phyloP scores from a whole-genome alignment of 1,284 basidiomycete genomes.

The Rhodotorula glutinis region DNA sequence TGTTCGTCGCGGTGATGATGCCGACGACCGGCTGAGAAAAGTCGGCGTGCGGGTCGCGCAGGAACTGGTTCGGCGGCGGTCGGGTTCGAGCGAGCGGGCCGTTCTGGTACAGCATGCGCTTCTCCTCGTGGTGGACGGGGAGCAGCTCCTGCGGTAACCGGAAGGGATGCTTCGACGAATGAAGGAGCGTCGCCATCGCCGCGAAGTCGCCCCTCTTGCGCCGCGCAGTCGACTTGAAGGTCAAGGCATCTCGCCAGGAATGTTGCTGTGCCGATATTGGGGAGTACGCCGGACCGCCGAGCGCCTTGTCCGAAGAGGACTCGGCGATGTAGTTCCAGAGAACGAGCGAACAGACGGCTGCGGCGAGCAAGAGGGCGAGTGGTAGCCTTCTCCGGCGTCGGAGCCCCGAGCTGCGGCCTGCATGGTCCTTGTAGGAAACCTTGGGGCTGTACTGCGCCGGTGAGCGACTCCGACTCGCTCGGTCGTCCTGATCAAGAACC shows the following conservation, averaged over 20 bases:
- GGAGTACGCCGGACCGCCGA: too few species aligned
- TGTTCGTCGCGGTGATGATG: constrained; percentile 39
- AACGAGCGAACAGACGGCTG: background rate
- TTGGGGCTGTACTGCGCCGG: background rate
- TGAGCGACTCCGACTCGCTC: background rate
- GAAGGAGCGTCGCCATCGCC: constrained; percentile 5
- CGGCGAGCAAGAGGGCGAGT: constrained; percentile 3
- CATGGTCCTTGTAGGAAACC: background rate
- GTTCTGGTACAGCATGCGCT: constrained; percentile 32
- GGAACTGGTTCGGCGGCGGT: constrained; percentile 35
- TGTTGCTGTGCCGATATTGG: background rate
- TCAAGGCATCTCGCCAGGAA: background rate
- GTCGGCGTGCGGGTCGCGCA: constrained; percentile 23
- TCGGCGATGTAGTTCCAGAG: constrained; percentile 6
- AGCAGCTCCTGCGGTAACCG: constrained; percentile 20
- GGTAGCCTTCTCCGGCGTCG: constrained; percentile 2
- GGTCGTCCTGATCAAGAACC: background rate
- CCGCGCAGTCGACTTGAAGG: background rate
- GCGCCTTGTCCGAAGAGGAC: background rate
- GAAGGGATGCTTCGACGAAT: constrained; percentile 16
- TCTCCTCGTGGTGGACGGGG: constrained; percentile 28
- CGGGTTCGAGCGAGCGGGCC: constrained; percentile 26
- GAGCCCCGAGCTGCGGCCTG: background rate
- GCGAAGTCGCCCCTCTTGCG: background rate
- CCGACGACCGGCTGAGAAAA: constrained; percentile 27